Base-by-base conservation (phyloP, 169 alveolate species). In the Plasmodium fragile region DNA sequence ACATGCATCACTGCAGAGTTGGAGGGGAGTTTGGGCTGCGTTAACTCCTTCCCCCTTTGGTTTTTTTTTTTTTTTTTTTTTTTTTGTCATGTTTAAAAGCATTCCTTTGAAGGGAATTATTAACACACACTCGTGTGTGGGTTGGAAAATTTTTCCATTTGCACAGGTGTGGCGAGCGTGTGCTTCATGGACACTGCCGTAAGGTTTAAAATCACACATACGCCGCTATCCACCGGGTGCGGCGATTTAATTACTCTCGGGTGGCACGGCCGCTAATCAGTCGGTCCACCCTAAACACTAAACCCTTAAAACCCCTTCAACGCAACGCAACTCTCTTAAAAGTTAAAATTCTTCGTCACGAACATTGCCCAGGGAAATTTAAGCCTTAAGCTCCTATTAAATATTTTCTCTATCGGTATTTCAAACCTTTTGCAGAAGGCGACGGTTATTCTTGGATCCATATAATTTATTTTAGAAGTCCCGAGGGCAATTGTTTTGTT, bases 281-380 rank as follows among this genome's bases (percentile, higher is more conserved):
- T 22, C 75, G 36, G 39, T 65, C 32, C 36, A 25, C 39, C 39
- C 13, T 5, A 25, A n/a, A n/a, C n/a, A n/a, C n/a, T n/a, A n/a
- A n/a, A n/a, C 2, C 41, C 36, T 34, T 28, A 5, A 65, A 65
- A 13, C 75, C n/a, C 36, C 36, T 65, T 5, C 4, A 22, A n/a
- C n/a, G n/a, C n/a, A n/a, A n/a, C n/a, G 36, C 30, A 65, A 18
- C 36, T 39, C 55, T 59, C 34, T 92, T 95, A 98, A 93, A 98
- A 98, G 71, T 96, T 91, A 97, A 97, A 99, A 72, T 97, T 98
- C 22, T 99, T 97, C 43, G 97, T 98, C 53, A 98, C 98, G 95
- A 96, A 98, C 99, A 99, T 99, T 49, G 99, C 99, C 99, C 99
- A 99, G 34, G 99, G 99, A 90, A 99, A 99, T 94, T 99, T 99